Percentiles rank a stretch among this genome's conserved stretches.
Evolutionary conservation across 352 stramenopile genomes (phyloP).

Genomic region (Phytophthora sojae): DNA sequence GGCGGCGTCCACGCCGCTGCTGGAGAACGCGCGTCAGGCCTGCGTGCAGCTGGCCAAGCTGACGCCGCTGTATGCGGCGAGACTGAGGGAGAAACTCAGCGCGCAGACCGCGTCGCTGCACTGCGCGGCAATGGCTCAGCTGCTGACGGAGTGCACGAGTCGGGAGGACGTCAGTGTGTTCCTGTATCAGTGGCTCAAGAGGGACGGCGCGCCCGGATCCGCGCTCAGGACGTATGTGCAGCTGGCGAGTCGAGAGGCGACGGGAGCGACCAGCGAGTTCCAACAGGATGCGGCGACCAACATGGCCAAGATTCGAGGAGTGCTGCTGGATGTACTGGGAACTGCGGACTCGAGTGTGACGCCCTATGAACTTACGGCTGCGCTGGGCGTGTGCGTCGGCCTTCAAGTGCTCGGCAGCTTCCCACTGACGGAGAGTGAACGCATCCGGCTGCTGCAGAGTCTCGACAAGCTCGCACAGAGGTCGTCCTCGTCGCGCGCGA

Average conservation of each 20-base stretch:
- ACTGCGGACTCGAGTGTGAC: slow-evolving; percentile 14
- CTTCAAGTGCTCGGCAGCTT: slow-evolving; percentile 59
- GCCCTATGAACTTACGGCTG: slow-evolving; percentile 38
- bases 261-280: slow-evolving; percentile 18
- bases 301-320: slow-evolving; percentile 23
- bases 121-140: slow-evolving; percentile 27
- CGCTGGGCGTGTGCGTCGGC: slow-evolving; percentile 56
- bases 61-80: slow-evolving; percentile 46
- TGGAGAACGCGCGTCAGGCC: slow-evolving; percentile 28
- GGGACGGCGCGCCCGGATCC: slow-evolving; percentile 4
- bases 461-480: slow-evolving; percentile 46
- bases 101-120: slow-evolving; percentile 35
- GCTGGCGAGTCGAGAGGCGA: slow-evolving; percentile 19
- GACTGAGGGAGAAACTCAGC: slow-evolving; percentile 44
- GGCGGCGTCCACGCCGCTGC: slow-evolving; percentile 2
- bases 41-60: slow-evolving; percentile 48
- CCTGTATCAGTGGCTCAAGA: slow-evolving; percentile 32
- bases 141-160: slow-evolving; percentile 27
- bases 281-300: slow-evolving; percentile 24
- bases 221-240: slow-evolving; percentile 39
- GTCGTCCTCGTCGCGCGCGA: slow-evolving; percentile 39
- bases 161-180: slow-evolving; percentile 45
- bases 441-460: slow-evolving; percentile 50
- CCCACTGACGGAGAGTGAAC: slow-evolving; percentile 54
- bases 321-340: slow-evolving; percentile 38